Conservation (phyloP, 495 filamentous ascomycete genomes). For the Xylaria curta region DNA sequence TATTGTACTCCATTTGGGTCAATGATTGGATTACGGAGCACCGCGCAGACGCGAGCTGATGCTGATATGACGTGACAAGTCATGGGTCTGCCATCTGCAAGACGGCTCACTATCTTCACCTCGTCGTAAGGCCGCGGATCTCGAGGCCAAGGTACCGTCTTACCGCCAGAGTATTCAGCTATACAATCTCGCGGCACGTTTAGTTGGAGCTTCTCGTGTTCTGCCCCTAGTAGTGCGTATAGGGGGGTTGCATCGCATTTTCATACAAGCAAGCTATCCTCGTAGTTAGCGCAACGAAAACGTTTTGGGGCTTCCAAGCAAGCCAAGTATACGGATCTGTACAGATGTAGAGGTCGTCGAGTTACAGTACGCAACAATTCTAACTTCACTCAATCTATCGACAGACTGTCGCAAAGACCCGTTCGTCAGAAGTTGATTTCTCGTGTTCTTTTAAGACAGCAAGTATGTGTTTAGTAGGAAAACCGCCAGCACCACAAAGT, state of each 20-base stretch:
- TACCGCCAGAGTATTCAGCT: neutral
- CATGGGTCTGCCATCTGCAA: neutral
- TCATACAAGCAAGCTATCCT: neutral
- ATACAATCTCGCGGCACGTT: neutral
- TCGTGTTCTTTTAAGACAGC: neutral
- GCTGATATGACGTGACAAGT: constrained; percentile 18
- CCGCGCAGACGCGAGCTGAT: constrained; percentile 4
- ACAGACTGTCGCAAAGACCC: neutral
- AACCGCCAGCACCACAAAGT: no score
- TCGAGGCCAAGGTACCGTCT: constrained; percentile 4
- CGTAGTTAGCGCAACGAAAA: neutral
- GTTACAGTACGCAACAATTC: neutral
- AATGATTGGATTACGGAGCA: constrained; percentile 2
- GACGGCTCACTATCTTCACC: constrained; percentile 5
- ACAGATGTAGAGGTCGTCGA: neutral
- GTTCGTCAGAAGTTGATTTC: neutral
- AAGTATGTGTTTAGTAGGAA: neutral
- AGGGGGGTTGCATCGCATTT: constrained; percentile 15
- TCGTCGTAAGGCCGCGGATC: neutral
- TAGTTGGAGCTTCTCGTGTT: constrained; percentile 15
- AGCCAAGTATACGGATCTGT: no score
- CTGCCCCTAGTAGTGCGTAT: constrained; percentile 15
- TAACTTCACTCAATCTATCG: neutral
- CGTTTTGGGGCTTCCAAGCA: neutral
- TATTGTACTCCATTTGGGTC: neutral